Conservation (phyloP, 2,329 filamentous ascomycete genomes). For the Pyricularia pennisetigena region DNA sequence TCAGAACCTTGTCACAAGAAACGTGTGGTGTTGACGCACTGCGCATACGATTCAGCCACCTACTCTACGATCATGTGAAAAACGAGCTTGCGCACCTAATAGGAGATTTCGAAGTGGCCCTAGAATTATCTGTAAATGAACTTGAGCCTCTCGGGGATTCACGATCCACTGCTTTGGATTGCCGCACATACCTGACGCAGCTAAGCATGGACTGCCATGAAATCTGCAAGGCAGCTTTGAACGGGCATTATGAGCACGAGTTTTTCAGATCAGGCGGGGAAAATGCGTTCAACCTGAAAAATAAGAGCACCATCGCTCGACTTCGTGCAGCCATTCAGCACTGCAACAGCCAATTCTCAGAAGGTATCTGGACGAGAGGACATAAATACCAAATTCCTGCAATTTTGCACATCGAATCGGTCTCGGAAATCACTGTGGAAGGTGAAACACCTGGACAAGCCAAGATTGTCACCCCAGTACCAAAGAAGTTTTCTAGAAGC, state of each 20-base stretch:
- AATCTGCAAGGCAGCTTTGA: neutral
- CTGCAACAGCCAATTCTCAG: neutral
- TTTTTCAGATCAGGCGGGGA: neutral
- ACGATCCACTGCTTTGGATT: neutral
- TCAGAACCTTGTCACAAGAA: slow-evolving; percentile 22
- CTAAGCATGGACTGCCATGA: neutral
- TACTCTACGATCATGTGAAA: slow-evolving; percentile 37
- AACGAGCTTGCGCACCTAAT: slow-evolving; percentile 34
- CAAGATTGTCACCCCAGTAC: neutral
- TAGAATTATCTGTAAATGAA: slow-evolving; percentile 20
- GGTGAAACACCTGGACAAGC: neutral
- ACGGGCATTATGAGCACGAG: neutral
- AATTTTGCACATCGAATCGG: no score
- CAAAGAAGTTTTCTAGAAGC: neutral
- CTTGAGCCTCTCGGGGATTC: slow-evolving; percentile 27
- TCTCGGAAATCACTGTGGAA: no score
- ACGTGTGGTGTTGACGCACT: slow-evolving; percentile 37
- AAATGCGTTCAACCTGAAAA: neutral
- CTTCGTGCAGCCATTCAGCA: neutral
- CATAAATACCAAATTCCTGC: neutral
- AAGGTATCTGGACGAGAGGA: neutral
- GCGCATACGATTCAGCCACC: slow-evolving; percentile 34
- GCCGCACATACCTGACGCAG: neutral
- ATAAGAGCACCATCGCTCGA: neutral
- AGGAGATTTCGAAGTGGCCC: slow-evolving; percentile 28